Evolutionary conservation across 805 yeast genomes (phyloP), one percentile per base, ranked within the genome.

Genomic region (Candida piceae): DNA sequence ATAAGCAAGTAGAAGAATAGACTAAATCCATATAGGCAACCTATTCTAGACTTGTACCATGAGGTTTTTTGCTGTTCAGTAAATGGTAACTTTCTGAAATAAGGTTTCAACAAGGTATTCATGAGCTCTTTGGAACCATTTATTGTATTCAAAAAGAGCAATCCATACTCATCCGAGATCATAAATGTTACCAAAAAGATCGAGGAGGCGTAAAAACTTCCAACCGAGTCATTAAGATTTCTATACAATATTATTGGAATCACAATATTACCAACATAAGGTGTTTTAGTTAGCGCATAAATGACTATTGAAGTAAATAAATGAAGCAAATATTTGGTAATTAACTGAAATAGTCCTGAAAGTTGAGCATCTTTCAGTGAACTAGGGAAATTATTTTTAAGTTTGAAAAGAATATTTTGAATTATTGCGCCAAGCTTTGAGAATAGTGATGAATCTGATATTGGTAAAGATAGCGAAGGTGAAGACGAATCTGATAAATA

Each of bases 1-100:
- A 74, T 53, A 33, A 73, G 51, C 36, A 60, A 44, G 44, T 62
- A 76, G 52, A 66, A 71, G 32, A 65, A 66, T 7, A 72, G 49
- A 3, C 80, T 76, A 44, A 76, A 76, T 5, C 81, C 82, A 42
- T 71, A 69, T 34, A 78, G 54, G 21, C 72, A 64, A 0, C 81
- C 82, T 37, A 72, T 75, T 27, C 83, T 62, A 11, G 76, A 65
- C 10, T 61, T 60, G 32, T 65, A 56, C 83, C 83, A 77, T 36
- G 61, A 66, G 13, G 63, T 56, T 29, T 63, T 60, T 36, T 72
- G 73, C n/a, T 56, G 44, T 5, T 49, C 50, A 4, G 67, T 54
- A 38, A 74, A 68, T 10, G 73, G 70, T 16, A 75, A 57, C 10
- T 71, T 57, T 8, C 61, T 48, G 51, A 77, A 72, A 50, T 73